Conservation (phyloP, 176 grass and related monocot genomes). For the Miscanthus lutarioriparius region DNA sequence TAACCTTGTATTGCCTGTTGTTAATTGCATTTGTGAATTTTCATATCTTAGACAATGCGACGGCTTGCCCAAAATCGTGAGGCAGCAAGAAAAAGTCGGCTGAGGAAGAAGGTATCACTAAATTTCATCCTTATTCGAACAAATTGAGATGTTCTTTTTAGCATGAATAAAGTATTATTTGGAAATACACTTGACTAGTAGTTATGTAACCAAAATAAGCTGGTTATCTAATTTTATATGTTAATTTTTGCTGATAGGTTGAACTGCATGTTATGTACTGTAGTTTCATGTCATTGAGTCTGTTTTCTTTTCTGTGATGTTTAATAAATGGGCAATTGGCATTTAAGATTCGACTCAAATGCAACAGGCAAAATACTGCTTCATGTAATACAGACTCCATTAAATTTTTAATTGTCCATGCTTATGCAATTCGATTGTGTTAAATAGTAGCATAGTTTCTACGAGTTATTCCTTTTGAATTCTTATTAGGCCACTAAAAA, state of each 20-base stretch:
- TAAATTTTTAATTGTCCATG: not conserved
- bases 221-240: not conserved
- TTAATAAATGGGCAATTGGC: not conserved
- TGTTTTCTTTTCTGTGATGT: constrained; percentile 11
- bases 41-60: constrained; percentile 41
- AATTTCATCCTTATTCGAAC: not conserved
- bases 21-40: constrained; percentile 15
- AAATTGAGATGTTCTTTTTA: not conserved
- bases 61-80: constrained; percentile 79
- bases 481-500: constrained; percentile 7
- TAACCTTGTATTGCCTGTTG: not conserved
- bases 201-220: not conserved
- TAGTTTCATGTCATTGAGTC: not conserved
- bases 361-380: not conserved
- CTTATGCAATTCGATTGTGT: not conserved
- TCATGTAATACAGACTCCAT: not conserved
- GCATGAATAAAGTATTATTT: not conserved
- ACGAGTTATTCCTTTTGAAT: not conserved
- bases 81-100: constrained; percentile 70
- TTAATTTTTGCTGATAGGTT: not conserved
- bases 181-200: not conserved
- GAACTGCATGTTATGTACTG: not conserved
- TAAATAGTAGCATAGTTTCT: not conserved
- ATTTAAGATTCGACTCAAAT: not conserved
- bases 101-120: constrained; percentile 65